Conservation (phyloP, 352 stramenopile genomes). For the Phytophthora idaei region DNA sequence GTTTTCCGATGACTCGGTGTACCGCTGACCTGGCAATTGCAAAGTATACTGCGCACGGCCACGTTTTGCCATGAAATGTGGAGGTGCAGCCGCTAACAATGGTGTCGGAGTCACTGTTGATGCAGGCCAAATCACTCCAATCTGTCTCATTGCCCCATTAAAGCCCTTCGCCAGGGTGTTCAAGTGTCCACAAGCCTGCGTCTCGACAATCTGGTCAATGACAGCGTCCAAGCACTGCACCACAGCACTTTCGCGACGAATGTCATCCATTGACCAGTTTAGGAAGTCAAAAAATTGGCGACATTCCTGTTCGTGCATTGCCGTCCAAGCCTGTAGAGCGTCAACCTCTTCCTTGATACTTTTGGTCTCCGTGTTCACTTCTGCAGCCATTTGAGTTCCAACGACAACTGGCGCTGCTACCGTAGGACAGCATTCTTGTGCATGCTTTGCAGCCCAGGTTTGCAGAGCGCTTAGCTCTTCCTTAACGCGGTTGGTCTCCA, state of each 20-base stretch:
- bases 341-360: conserved; percentile 26
- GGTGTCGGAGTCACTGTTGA: background rate
- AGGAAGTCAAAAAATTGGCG: conserved; percentile 61
- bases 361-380: background rate
- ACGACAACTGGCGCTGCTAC: background rate
- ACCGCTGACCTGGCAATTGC: conserved; percentile 1
- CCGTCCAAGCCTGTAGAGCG: conserved; percentile 47
- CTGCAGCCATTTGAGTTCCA: too few relatives aligned
- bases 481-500: background rate
- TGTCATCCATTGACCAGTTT: conserved; percentile 46
- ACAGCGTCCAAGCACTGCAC: conserved; percentile 29
- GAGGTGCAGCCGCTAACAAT: background rate
- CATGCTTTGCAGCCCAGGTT: conserved; percentile 2
- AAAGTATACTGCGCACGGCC: background rate
- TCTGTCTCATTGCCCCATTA: conserved; percentile 11
- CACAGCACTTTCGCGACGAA: conserved; percentile 35
- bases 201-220: conserved; percentile 42
- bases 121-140: conserved; percentile 3
- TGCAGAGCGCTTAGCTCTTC: conserved; percentile 15
- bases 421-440: background rate
- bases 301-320: conserved; percentile 54
- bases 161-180: conserved; percentile 15
- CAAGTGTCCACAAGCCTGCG: conserved; percentile 21
- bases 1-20: background rate
- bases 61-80: background rate